Base-by-base conservation (phyloP, 164 flowering plant genomes). In the Nymphaea thermarum region DNA sequence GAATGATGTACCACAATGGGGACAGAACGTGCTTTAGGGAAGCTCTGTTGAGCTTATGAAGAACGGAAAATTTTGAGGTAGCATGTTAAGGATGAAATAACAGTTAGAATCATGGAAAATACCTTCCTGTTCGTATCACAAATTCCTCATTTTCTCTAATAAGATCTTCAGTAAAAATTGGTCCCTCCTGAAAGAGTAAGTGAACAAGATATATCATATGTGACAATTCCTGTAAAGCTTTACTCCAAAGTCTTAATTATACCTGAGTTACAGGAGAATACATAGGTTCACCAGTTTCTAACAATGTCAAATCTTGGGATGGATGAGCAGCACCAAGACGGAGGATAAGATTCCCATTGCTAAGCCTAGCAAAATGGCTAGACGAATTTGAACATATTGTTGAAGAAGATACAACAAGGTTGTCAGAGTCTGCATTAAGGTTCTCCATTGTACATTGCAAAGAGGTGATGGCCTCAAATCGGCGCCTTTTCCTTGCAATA, bases 51-150 rank as follows among this genome's bases (percentile, higher is more conserved):
- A 25, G 36, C 36, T 25, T 25, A 25, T 25, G 36, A 25, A 25
- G 36, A 25, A 25, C 1, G 53, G 53, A 45, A 45, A 45, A 5
- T 45, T 45, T 45, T 45, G 53, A 45, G 53, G 7, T 45, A 45
- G 53, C 53, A 45, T 10, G 11, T 45, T 45, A 5, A 45, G 53
- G 7, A 45, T 45, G 11, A 45, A 45, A 45, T 45, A 45, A 5
- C 53, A 5, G 2, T 45, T 45, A 45, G 36, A 25, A 5, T 45
- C 53, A 5, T 10, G 11, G 53, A 71, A 12, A 82, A 88, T 68
- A 91, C 98, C 98, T 94, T 73, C 98, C 97, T 11, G 98, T 94
- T 65, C 98, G 87, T 47, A 94, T 90, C 68, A 94, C 87, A 72
- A 94, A 81, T 73, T 94, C 98, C 80, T 94, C 98, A n/a, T 86